Percentiles rank a stretch among this genome's conserved stretches.
phyloP scores from a whole-genome alignment of 495 filamentous ascomycete genomes.

The Podospora tetraspora region DNA sequence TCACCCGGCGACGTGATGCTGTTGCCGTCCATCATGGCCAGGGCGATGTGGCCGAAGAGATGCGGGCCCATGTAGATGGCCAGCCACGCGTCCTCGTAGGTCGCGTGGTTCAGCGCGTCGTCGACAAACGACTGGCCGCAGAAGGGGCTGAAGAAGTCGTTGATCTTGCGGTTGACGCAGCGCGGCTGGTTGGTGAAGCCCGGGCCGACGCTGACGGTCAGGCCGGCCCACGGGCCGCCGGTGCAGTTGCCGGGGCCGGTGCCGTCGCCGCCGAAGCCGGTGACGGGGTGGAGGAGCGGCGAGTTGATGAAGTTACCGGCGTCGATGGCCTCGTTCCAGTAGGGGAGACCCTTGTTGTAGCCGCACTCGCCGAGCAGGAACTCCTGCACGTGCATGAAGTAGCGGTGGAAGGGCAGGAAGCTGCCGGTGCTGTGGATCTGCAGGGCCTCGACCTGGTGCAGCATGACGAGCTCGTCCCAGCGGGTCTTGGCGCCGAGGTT shows the following conservation, averaged over 20 bases:
- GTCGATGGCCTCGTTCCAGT: slow-evolving; percentile 55
- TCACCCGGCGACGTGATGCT: slow-evolving; percentile 48
- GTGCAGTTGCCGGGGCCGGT: slow-evolving; percentile 47
- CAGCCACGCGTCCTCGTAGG: neutral
- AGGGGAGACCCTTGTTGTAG: slow-evolving; percentile 49
- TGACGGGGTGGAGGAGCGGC: slow-evolving; percentile 45
- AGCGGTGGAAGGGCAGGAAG: slow-evolving; percentile 63
- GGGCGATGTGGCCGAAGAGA: neutral
- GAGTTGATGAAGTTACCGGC: slow-evolving; percentile 39
- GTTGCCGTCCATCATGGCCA: neutral
- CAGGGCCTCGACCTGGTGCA: slow-evolving; percentile 58
- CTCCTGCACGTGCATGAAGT: slow-evolving; percentile 58
- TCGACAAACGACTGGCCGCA: neutral
- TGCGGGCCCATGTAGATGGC: neutral
- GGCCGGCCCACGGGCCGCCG: slow-evolving; percentile 48
- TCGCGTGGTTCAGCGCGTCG: neutral
- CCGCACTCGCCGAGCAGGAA: slow-evolving; percentile 60
- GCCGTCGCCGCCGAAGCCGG: slow-evolving; percentile 45
- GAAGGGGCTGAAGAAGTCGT: neutral
- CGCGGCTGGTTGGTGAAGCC: slow-evolving; percentile 49
- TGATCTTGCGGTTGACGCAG: slow-evolving; percentile 60
- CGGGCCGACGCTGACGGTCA: slow-evolving; percentile 45
- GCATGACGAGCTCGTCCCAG: slow-evolving; percentile 62
- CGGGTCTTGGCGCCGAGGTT: slow-evolving; percentile 23
- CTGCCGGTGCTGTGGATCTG: slow-evolving; percentile 57